These are phyloP conservation scores for Pythium sukuiense DNA, from an alignment of 352 stramenopile species.

Conservation along the genomic window DNA sequence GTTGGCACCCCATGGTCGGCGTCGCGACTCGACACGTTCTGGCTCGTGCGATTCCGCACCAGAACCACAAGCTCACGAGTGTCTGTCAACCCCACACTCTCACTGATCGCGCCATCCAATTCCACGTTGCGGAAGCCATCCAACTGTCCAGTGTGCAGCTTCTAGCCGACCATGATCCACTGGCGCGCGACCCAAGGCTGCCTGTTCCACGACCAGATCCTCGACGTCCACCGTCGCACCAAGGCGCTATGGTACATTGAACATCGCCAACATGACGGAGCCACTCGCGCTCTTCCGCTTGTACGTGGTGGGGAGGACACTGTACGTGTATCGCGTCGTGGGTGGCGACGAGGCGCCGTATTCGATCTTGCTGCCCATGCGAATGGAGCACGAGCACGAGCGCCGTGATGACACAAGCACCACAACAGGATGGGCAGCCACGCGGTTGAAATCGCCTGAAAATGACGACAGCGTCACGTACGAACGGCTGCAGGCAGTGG, in stretches of 20 bases:
- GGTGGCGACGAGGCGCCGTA: neutral
- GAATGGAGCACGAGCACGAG: neutral
- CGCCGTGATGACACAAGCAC: neutral
- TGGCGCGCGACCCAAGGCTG: constrained; percentile 26
- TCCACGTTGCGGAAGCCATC: too few species aligned
- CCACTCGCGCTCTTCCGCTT: constrained; percentile 29
- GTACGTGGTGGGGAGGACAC: constrained; percentile 13
- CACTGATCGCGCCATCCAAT: too few species aligned
- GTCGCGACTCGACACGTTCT: constrained; percentile 7
- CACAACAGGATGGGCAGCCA: neutral
- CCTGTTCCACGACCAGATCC: constrained; percentile 17
- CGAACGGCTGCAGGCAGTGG: constrained; percentile 3
- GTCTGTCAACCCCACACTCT: too few species aligned
- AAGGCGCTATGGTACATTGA: constrained; percentile 32
- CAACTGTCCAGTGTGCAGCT: constrained; percentile 12
- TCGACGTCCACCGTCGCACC: constrained; percentile 22
- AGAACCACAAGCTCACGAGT: too few species aligned
- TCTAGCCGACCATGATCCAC: constrained; percentile 15
- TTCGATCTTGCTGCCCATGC: constrained; percentile 5
- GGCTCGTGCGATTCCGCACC: neutral
- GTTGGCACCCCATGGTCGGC: constrained; percentile 26
- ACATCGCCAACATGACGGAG: constrained; percentile 36
- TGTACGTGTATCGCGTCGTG: constrained; percentile 32
- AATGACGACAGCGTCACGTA: neutral
- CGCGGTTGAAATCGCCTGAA: too few species aligned